A percentile compares a stretch with the other conserved stretches of the same genome.
These are phyloP conservation scores for Linderniella brevidens DNA, from an alignment of 257 asterid genomes.

Conservation along the genomic window DNA sequence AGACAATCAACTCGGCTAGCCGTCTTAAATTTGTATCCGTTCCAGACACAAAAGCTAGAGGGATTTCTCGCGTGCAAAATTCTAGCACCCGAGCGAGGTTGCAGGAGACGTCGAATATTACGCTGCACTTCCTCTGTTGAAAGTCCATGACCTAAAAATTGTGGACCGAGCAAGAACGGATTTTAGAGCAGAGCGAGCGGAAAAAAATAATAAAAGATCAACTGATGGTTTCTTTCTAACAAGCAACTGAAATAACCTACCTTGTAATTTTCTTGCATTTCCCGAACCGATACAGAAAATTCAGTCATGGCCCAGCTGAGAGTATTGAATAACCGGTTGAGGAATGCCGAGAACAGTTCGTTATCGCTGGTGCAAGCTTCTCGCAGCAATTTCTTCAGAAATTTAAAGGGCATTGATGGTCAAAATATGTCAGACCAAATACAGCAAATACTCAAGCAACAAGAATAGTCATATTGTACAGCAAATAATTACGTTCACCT, in stretches of 20 bases:
- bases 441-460: constrained; percentile 5
- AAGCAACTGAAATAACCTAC: constrained; percentile 14
- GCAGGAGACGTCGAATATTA: constrained; percentile 83
- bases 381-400: constrained; percentile 51
- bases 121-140: constrained; percentile 79
- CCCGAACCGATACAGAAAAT: constrained; percentile 79
- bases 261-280: constrained; percentile 91
- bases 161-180: background rate
- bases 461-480: background rate
- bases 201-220: constrained; percentile 5
- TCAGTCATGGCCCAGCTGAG: constrained; percentile 98
- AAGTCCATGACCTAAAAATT: constrained; percentile 52
- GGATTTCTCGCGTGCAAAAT: constrained; percentile 73
- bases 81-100: constrained; percentile 83
- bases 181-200: background rate
- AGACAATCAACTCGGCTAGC: constrained; percentile 75
- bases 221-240: constrained; percentile 7
- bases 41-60: constrained; percentile 73
- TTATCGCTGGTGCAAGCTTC: constrained; percentile 62
- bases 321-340: constrained; percentile 75
- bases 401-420: background rate
- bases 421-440: constrained; percentile 5
- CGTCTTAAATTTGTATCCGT: constrained; percentile 67
- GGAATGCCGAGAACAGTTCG: constrained; percentile 67
- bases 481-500: constrained; percentile 25